A percentile compares a stretch with the other conserved stretches of the same genome.
Evolutionary conservation across 768 basidiomycete species (phyloP).

Genomic region (Flagelloscypha sp.): DNA sequence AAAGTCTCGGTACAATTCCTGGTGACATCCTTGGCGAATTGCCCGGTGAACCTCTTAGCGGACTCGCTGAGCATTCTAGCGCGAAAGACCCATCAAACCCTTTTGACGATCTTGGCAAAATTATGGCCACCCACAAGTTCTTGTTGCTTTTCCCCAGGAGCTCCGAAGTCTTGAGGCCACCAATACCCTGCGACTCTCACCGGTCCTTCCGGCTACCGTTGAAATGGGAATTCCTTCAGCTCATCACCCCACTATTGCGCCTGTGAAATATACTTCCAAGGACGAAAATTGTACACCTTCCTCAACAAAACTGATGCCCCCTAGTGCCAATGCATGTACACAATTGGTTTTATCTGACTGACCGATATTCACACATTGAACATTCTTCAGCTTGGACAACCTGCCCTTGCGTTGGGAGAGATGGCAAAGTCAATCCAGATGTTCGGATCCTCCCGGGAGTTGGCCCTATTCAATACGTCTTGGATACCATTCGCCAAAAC

Average conservation of each 20-base stretch:
- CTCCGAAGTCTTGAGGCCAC: not conserved
- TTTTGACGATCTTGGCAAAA: too few species aligned
- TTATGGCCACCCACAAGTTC: too few species aligned
- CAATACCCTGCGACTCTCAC: not conserved
- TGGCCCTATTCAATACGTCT: conserved; percentile 28
- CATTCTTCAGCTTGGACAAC: conserved; percentile 28
- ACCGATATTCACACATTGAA: not conserved
- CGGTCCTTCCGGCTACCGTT: not conserved
- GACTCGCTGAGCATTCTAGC: too few species aligned
- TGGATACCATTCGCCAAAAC: conserved; percentile 38
- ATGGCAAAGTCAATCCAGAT: conserved; percentile 51
- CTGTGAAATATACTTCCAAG: conserved; percentile 26
- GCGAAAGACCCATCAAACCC: too few species aligned
- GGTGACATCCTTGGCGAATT: too few species aligned
- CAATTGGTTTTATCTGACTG: not conserved
- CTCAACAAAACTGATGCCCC: conserved; percentile 36
- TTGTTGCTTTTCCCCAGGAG: conserved; percentile 2
- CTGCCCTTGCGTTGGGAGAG: conserved; percentile 40
- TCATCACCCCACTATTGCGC: conserved; percentile 17
- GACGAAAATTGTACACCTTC: conserved; percentile 39
- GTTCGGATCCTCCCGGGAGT: conserved; percentile 35
- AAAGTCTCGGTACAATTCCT: too few species aligned
- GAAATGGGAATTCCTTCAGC: conserved; percentile 7
- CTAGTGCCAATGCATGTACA: conserved; percentile 43
- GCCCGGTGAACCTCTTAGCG: too few species aligned